Conservation (phyloP, 371 early-diverging fungal species). For the Rhizopus sp. region DNA sequence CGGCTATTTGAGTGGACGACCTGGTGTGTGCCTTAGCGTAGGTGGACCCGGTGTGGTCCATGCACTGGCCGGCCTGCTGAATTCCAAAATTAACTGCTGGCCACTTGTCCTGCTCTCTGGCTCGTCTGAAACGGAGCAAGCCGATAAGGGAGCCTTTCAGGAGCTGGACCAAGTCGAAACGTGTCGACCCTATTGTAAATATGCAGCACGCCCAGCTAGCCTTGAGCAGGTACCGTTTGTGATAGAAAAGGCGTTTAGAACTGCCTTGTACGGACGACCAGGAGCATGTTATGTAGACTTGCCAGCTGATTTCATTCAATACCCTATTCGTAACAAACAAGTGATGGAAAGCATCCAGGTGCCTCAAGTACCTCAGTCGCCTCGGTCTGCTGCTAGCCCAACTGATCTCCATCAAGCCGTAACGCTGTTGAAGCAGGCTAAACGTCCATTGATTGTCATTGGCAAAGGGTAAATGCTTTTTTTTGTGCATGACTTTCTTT, state of each 20-base stretch:
- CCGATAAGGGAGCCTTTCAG: slow-evolving; percentile 79
- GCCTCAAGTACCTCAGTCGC: slow-evolving; percentile 28
- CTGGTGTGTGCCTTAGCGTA: slow-evolving; percentile 78
- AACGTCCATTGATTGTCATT: slow-evolving; percentile 68
- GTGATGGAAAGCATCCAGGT: slow-evolving; percentile 30
- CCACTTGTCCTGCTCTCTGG: slow-evolving; percentile 69
- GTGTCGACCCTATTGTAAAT: slow-evolving; percentile 70
- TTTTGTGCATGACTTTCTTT: not conserved
- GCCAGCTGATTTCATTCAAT: slow-evolving; percentile 75
- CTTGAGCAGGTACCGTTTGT: slow-evolving; percentile 59
- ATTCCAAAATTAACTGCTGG: slow-evolving; percentile 75
- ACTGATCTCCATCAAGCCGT: slow-evolving; percentile 33
- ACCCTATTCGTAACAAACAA: slow-evolving; percentile 28
- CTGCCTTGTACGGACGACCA: slow-evolving; percentile 65
- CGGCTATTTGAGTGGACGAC: slow-evolving; percentile 67
- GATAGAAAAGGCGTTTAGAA: slow-evolving; percentile 61
- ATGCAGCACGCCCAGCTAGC: slow-evolving; percentile 55
- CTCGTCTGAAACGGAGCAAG: slow-evolving; percentile 55
- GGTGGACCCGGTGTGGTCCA: slow-evolving; percentile 85
- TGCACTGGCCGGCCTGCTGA: slow-evolving; percentile 72
- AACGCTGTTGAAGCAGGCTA: slow-evolving; percentile 43
- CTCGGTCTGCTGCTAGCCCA: slow-evolving; percentile 51
- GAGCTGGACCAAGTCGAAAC: slow-evolving; percentile 76
- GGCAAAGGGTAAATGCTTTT: slow-evolving; percentile 69
- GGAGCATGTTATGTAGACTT: slow-evolving; percentile 77